A percentile compares a stretch with the other conserved stretches of the same genome.
phyloP scores from a whole-genome alignment of 768 basidiomycete species.

The Boletus pseudo-olivaceus region DNA sequence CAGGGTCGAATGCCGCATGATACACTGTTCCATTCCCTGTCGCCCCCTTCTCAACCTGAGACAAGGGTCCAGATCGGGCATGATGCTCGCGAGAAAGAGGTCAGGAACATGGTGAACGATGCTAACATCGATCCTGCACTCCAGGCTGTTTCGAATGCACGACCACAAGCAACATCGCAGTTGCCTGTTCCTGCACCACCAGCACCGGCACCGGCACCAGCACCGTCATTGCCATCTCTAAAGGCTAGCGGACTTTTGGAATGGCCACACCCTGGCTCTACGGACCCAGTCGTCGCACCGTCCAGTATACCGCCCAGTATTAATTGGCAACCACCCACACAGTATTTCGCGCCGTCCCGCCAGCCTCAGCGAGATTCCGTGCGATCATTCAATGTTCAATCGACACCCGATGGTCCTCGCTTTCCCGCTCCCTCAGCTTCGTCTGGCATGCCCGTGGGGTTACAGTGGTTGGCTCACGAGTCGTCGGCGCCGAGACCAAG shows the following conservation, averaged over 20 bases:
- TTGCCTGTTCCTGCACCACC: constrained; percentile 4
- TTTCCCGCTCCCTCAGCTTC: constrained; percentile 13
- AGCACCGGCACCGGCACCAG: constrained; percentile 35
- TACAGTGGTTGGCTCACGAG: constrained; percentile 69
- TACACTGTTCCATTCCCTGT: constrained; percentile 27
- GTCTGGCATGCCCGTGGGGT: constrained; percentile 58
- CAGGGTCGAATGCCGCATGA: constrained; percentile 38
- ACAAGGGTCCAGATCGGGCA: constrained; percentile 16
- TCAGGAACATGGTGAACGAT: constrained; percentile 24
- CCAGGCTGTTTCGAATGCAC: constrained; percentile 22
- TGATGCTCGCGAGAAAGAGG: constrained; percentile 28
- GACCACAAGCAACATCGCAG: constrained; percentile 17
- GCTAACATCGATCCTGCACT: constrained; percentile 32
- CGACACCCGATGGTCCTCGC: constrained; percentile 15
- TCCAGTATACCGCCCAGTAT: constrained; percentile 9
- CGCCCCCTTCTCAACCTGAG: constrained; percentile 16
- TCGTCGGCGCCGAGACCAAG: constrained; percentile 33
- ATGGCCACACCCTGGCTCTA: constrained; percentile 43
- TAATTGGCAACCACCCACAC: constrained; percentile 23
- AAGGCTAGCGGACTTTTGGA: constrained; percentile 74
- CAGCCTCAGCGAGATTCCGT: constrained; percentile 18
- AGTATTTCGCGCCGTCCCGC: constrained; percentile 21
- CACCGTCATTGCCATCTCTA: constrained; percentile 63
- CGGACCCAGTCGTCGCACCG: constrained; percentile 19
- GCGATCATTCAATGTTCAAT: constrained; percentile 15